phyloP scores from a whole-genome alignment of 1,284 basidiomycete genomes.

The Ustilago trichophora region DNA sequence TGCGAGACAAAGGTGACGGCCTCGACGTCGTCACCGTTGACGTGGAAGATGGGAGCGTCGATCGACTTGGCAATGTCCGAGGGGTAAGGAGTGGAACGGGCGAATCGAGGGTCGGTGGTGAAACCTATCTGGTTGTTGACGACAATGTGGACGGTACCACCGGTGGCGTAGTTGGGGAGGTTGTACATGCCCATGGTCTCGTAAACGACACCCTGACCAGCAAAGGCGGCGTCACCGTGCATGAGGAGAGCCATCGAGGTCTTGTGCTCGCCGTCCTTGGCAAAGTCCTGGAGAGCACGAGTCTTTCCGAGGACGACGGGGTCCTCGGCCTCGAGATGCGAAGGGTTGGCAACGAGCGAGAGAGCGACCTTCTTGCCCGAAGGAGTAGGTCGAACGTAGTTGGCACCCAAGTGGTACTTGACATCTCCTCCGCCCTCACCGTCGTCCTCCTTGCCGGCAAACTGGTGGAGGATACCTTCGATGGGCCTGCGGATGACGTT shows the following conservation, averaged over 20 bases:
- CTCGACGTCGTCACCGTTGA: conserved; percentile 98
- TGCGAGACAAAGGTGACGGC: conserved; percentile 94
- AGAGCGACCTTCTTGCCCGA: conserved; percentile 97
- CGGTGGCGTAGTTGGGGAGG: conserved; percentile 92
- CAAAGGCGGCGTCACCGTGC: conserved; percentile 98
- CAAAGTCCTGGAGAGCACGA: conserved; percentile 93
- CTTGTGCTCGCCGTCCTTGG: conserved; percentile 76
- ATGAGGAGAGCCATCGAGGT: conserved; percentile 84
- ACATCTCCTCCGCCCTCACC: conserved; percentile 86
- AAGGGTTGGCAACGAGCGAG: conserved; percentile 97
- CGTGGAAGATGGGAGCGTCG: conserved; percentile 99
- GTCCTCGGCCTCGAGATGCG: conserved; percentile 96
- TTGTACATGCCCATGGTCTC: conserved; percentile 99
- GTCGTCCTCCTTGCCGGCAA: conserved; percentile 72
- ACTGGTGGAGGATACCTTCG: conserved; percentile 98
- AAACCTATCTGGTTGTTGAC: conserved; percentile 99
- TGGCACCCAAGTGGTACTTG: conserved; percentile 98
- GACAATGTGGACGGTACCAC: conserved; percentile 96
- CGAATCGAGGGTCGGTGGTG: conserved; percentile 97
- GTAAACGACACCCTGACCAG: conserved; percentile 97
- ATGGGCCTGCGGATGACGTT: conserved; percentile 99
- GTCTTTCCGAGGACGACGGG: conserved; percentile 98
- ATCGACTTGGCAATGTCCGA: conserved; percentile 99
- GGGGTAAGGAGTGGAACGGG: conserved; percentile 97
- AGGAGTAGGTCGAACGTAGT: conserved; percentile 97